Evolutionary conservation across 176 grass and related monocot genomes (phyloP).

Genomic region (Oryza brachyantha): DNA sequence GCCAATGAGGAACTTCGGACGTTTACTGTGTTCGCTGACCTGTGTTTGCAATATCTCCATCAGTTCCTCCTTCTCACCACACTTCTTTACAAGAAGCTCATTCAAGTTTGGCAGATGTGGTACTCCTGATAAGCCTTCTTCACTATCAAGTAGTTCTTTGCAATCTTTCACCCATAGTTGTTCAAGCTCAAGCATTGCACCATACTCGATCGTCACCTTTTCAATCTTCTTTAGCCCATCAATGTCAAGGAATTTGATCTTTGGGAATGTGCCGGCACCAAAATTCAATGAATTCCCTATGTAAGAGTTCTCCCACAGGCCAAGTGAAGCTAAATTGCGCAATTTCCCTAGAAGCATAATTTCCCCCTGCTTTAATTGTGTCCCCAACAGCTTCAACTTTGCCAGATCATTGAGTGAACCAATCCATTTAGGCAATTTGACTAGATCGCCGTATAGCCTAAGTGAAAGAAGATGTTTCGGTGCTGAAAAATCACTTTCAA

Average conservation of each 20-base stretch:
- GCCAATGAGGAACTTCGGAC: not conserved
- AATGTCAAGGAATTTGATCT: conserved; percentile 14
- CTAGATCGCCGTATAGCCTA: not conserved
- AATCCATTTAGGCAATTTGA: not conserved
- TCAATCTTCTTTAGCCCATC: not conserved
- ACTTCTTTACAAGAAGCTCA: too few relatives aligned
- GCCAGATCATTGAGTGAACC: conserved; percentile 17
- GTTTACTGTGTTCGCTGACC: not conserved
- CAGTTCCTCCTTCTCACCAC: too few relatives aligned
- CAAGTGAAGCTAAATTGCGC: not conserved
- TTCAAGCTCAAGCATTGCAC: not conserved
- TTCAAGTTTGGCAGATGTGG: not conserved
- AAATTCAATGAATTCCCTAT: not conserved
- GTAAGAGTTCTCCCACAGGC: conserved; percentile 2
- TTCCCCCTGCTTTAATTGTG: conserved; percentile 1
- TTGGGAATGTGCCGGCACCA: not conserved
- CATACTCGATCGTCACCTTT: not conserved
- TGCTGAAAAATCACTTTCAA: not conserved
- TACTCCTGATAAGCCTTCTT: not conserved
- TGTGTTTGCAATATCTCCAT: not conserved
- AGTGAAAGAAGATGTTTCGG: conserved; percentile 24
- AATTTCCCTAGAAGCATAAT: not conserved
- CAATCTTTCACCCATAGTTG: conserved; percentile 4
- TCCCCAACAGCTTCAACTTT: conserved; percentile 2
- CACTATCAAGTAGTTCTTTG: not conserved